These are phyloP conservation scores for Coniochaeta sp. DNA, from an alignment of 2,329 filamentous ascomycete species.

Conservation along the genomic window DNA sequence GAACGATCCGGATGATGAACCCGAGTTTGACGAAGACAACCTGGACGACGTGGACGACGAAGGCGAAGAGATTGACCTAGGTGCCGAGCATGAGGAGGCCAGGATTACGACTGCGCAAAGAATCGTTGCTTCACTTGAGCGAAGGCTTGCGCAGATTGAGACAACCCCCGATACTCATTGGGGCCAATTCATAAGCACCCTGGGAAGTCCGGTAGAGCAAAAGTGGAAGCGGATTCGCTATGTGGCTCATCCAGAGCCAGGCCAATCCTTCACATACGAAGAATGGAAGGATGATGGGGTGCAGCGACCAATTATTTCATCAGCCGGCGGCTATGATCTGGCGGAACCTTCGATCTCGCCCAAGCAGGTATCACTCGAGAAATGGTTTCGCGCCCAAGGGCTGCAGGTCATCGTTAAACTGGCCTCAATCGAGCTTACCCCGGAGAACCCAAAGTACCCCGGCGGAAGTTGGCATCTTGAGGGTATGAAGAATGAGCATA, in stretches of 20 bases:
- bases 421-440: conserved; percentile 52
- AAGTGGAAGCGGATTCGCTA: conserved; percentile 7
- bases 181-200: background rate
- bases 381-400: conserved; percentile 13
- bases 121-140: background rate
- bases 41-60: conserved; percentile 6
- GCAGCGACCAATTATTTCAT: background rate
- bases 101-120: background rate
- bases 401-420: conserved; percentile 60
- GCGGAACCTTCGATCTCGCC: background rate
- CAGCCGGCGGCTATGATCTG: background rate
- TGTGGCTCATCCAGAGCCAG: conserved; percentile 3
- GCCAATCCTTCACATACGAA: conserved; percentile 5
- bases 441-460: conserved; percentile 44
- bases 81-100: background rate
- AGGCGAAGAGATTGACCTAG: conserved; percentile 2
- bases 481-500: conserved; percentile 52
- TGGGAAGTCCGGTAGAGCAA: background rate
- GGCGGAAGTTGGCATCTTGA: conserved; percentile 50
- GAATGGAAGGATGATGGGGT: conserved; percentile 4
- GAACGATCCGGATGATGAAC: conserved; percentile 20
- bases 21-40: conserved; percentile 7
- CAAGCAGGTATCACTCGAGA: conserved; percentile 5
- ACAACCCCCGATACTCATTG: background rate
- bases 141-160: background rate